A percentile compares a stretch with the other conserved stretches of the same genome.
Evolutionary conservation across 1,284 basidiomycete genomes (phyloP).

Genomic region (Cryptococcus sp.): DNA sequence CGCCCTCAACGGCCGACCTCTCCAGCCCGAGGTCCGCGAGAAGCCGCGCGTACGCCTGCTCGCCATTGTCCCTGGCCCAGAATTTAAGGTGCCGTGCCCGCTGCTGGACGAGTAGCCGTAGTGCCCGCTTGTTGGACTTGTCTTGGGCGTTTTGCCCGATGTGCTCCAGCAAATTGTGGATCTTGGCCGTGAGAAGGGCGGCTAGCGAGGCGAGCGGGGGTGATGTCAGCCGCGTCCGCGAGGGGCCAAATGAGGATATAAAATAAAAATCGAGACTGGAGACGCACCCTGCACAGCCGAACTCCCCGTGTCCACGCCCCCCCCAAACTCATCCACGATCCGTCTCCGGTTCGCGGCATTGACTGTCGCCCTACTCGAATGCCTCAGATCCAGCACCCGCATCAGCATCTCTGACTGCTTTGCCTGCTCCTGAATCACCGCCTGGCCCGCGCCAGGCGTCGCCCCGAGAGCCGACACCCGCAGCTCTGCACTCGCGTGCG

Average conservation of each 20-base stretch:
- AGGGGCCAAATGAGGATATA: constrained; percentile 5
- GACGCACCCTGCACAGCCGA: constrained; percentile 81
- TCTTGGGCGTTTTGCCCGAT: constrained; percentile 68
- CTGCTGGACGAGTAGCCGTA: constrained; percentile 73
- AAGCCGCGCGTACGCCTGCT: constrained; percentile 65
- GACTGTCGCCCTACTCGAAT: constrained; percentile 79
- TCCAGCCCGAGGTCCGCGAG: constrained; percentile 75
- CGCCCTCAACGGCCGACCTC: constrained; percentile 78
- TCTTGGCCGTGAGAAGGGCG: constrained; percentile 79
- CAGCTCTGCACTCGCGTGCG: constrained; percentile 34
- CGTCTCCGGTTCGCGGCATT: constrained; percentile 79
- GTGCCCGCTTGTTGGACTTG: constrained; percentile 67
- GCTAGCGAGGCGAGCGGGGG: constrained; percentile 61
- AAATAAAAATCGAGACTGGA: constrained; percentile 5
- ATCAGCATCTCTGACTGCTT: constrained; percentile 65
- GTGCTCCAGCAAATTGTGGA: constrained; percentile 77
- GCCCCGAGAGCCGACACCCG: constrained; percentile 12
- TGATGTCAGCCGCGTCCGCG: no score
- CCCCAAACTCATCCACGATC: constrained; percentile 75
- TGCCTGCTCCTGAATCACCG: constrained; percentile 50
- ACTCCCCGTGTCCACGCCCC: constrained; percentile 70
- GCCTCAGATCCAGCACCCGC: constrained; percentile 74
- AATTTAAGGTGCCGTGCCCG: constrained; percentile 81
- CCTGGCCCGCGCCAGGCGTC: background rate
- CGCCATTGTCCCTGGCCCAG: constrained; percentile 63